phyloP scores from a whole-genome alignment of 2,329 filamentous ascomycete species.

The Epichloe glyceriae region DNA sequence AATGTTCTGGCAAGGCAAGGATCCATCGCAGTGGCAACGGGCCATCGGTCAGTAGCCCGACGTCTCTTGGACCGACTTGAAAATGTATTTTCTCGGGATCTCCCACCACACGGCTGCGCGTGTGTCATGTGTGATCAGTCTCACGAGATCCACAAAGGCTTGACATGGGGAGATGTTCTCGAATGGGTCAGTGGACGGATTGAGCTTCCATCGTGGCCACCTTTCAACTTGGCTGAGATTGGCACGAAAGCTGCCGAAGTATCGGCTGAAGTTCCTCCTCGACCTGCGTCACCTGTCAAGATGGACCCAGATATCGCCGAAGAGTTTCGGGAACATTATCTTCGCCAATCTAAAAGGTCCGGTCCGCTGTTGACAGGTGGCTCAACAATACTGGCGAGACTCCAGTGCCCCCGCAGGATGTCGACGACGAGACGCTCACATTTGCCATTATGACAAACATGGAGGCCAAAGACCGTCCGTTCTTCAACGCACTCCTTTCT shows the following conservation, averaged over 20 bases:
- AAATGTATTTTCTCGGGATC: conserved; percentile 85
- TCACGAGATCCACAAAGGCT: conserved; percentile 51
- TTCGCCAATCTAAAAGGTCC: conserved; percentile 88
- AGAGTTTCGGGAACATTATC: conserved; percentile 84
- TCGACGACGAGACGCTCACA: conserved; percentile 85
- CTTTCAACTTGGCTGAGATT: conserved; percentile 60
- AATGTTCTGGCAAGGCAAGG: conserved; percentile 71
- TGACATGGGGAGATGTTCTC: conserved; percentile 91
- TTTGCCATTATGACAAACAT: conserved; percentile 91
- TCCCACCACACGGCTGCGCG: conserved; percentile 71
- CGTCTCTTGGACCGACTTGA: conserved; percentile 81
- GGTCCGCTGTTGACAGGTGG: conserved; percentile 84
- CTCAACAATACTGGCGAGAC: conserved; percentile 66
- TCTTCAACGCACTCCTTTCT: conserved; percentile 69
- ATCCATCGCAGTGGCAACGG: conserved; percentile 87
- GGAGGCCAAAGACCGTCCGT: conserved; percentile 58
- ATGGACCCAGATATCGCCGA: conserved; percentile 91
- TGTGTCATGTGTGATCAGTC: conserved; percentile 69
- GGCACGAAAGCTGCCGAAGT: conserved; percentile 45
- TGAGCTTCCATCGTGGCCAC: conserved; percentile 79
- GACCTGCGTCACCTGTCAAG: conserved; percentile 52
- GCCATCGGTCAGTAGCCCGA: conserved; percentile 87
- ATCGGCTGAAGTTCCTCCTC: conserved; percentile 45
- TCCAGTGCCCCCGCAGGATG: conserved; percentile 69
- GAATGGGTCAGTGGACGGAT: conserved; percentile 84